Evolutionary conservation across 768 basidiomycete species (phyloP).

Genomic region (Daedaleopsis nitida): DNA sequence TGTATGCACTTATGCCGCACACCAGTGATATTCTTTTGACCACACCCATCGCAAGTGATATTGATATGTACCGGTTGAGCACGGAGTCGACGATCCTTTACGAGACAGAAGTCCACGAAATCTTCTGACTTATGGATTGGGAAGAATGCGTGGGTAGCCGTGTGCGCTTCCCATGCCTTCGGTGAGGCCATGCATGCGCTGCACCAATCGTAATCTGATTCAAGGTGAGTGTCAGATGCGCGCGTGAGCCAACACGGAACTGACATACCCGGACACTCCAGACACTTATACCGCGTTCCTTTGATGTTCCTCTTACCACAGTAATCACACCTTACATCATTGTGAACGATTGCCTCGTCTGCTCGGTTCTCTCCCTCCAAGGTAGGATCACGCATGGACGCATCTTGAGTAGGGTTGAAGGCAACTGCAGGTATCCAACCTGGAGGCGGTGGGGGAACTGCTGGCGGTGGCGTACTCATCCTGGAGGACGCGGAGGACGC

Average conservation of each 20-base stretch:
- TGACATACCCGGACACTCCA: conserved; percentile 22
- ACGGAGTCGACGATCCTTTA: conserved; percentile 7
- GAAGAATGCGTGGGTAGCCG: conserved; percentile 20
- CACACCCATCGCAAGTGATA: conserved; percentile 70
- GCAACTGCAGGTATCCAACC: background rate
- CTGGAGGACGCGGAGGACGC: background rate
- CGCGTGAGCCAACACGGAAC: background rate
- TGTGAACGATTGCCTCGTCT: conserved; percentile 6
- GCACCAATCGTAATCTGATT: conserved; percentile 25
- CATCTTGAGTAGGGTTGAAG: background rate
- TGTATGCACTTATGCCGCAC: conserved; percentile 78
- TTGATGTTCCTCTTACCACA: conserved; percentile 19
- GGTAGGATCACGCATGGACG: background rate
- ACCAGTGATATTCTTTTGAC: conserved; percentile 51
- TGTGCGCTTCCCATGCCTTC: conserved; percentile 10
- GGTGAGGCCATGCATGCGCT: conserved; percentile 20
- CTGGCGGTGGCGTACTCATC: background rate
- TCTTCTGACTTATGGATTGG: conserved; percentile 12
- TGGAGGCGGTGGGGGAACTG: background rate
- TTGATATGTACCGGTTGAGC: conserved; percentile 41
- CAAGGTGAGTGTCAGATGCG: background rate
- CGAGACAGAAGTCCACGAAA: conserved; percentile 8
- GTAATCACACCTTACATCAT: conserved; percentile 21
- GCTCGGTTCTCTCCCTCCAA: background rate
- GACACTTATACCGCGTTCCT: conserved; percentile 24